Base-by-base conservation (phyloP, 805 yeast genomes). In the Kazachstania psychrophila region DNA sequence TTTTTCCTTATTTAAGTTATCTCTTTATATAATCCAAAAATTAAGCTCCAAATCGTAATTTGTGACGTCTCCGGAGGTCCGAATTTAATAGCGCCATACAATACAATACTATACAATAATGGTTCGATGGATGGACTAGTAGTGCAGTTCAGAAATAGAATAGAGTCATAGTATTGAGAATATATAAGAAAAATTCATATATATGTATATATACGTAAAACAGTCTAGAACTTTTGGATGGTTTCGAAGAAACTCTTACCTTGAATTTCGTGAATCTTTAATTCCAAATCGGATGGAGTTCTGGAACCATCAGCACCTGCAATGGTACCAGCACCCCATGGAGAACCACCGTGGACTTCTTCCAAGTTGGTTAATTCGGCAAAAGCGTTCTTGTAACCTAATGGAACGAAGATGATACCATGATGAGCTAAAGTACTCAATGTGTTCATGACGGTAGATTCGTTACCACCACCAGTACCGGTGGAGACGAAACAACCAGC, bases 381-480 rank as follows among this genome's bases (percentile, higher is more conserved):
- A 53, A 76, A 74, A 28, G 67, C 69, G 24, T 68, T 60, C 36
- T 70, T 75, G 64, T 72, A 73, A 54, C 94, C 94, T 49, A 84
- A 69, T 43, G 95, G 94, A 40, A 84, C 76, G 59, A 60, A 84
- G 48, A 78, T 65, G 66, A 83, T 69, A 55, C 94, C 94, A 56
- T 84, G 94, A 61, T 84, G 94, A 31, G 74, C 76, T 42, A 79
- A 65, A 37, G 67, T 65, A 11, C 87, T 72, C 45, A 85, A 52
- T 16, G 78, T 55, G 66, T 74, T 79, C 44, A 76, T 67, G 43
- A 73, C 63, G 14, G 94, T 79, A 32, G 68, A 55, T 63, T 84
- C 95, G 61, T 79, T 85, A 54, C 92, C 92, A 52, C 92, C 92
- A 50, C 88, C 88, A 38, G 84, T 66, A 52, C 86, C 84, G 31